A percentile compares a stretch with the other conserved stretches of the same genome.
Conservation (phyloP, 2,329 filamentous ascomycete species). For the Fusarium musae region DNA sequence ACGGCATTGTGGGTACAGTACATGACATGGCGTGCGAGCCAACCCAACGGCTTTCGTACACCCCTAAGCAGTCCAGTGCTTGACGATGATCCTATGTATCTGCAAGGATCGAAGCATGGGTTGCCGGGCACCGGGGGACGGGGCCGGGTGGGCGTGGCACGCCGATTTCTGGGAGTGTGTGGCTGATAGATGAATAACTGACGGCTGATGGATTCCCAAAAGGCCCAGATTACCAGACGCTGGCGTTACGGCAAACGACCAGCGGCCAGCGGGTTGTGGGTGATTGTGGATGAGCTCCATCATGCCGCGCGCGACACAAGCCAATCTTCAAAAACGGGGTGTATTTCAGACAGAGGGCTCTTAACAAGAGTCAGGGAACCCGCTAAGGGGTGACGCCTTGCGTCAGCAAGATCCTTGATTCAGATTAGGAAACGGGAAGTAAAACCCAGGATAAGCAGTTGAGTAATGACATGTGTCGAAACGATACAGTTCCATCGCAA, state of each 20-base stretch:
- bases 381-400: conserved; percentile 33
- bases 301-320: conserved; percentile 32
- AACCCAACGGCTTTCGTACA: conserved; percentile 39
- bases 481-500: conserved; percentile 1
- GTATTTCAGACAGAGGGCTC: conserved; percentile 10
- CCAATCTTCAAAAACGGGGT: conserved; percentile 27
- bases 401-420: conserved; percentile 44
- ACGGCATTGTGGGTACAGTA: conserved; percentile 39
- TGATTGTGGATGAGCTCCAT: conserved; percentile 35
- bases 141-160: conserved; percentile 38
- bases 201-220: conserved; percentile 35
- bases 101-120: conserved; percentile 39
- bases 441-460: conserved; percentile 21
- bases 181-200: conserved; percentile 29
- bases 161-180: conserved; percentile 31
- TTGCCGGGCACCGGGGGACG: conserved; percentile 41
- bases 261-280: conserved; percentile 31
- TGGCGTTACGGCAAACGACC: conserved; percentile 28
- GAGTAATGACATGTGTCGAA: conserved; percentile 1
- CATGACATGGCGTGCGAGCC: conserved; percentile 37
- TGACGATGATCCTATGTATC: conserved; percentile 35
- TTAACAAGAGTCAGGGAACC: conserved; percentile 39
- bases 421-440: conserved; percentile 40
- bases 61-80: conserved; percentile 21
- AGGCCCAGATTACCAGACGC: conserved; percentile 30